A percentile compares a stretch with the other conserved stretches of the same genome.
Evolutionary conservation across 2,329 filamentous ascomycete species (phyloP).

Genomic region (Xylaria sp.): DNA sequence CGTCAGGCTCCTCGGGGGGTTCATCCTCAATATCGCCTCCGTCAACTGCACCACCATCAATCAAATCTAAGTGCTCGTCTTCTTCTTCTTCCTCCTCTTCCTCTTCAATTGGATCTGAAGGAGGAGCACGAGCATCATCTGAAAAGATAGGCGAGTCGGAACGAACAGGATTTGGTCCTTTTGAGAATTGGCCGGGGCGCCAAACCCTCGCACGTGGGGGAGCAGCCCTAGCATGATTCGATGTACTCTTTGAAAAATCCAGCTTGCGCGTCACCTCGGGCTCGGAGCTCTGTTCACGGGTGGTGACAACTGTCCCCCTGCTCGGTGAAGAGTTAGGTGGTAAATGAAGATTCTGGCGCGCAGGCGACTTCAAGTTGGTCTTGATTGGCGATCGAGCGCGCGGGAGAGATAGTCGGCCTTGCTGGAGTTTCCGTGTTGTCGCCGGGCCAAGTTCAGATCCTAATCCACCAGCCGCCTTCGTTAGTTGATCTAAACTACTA

Average conservation of each 20-base stretch:
- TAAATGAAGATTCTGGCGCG: conserved; percentile 69
- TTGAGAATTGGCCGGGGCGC: conserved; percentile 40
- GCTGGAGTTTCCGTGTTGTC: conserved; percentile 63
- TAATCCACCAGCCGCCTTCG: conserved; percentile 44
- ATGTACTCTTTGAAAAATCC: conserved; percentile 57
- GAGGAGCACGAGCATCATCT: not conserved
- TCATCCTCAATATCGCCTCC: conserved; percentile 26
- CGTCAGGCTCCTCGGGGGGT: conserved; percentile 32
- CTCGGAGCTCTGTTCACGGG: conserved; percentile 48
- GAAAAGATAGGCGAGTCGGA: conserved; percentile 42
- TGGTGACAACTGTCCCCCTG: conserved; percentile 52
- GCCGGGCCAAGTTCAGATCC: conserved; percentile 65
- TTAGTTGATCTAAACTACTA: conserved; percentile 6
- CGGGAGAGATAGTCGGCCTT: conserved; percentile 60
- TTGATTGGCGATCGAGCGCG: conserved; percentile 70
- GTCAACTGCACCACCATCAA: conserved; percentile 44
- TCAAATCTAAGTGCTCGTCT: conserved; percentile 43
- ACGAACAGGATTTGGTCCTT: conserved; percentile 37
- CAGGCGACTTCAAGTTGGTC: conserved; percentile 69
- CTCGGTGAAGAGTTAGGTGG: conserved; percentile 64
- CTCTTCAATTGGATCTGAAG: conserved; percentile 33
- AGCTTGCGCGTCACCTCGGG: conserved; percentile 64
- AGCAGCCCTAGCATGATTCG: conserved; percentile 34
- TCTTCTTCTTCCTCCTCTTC: conserved; percentile 38
- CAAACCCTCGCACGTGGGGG: conserved; percentile 44